Percentiles rank a stretch among this genome's conserved stretches.
phyloP scores from a whole-genome alignment of 148 eudicot species.

The Vaccinium vitisidaea region DNA sequence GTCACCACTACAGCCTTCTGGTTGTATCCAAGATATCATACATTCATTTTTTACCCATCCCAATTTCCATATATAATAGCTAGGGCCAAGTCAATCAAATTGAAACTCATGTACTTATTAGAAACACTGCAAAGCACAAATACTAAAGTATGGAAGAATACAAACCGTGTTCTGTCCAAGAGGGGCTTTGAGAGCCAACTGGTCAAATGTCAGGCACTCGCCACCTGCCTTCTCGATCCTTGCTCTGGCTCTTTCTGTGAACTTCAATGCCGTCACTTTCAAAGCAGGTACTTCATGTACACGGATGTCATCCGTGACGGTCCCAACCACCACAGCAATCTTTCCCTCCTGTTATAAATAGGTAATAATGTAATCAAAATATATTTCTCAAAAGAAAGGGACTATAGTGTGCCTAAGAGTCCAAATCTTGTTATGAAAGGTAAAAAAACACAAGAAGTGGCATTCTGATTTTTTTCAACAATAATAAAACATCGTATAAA shows the following conservation, averaged over 20 bases:
- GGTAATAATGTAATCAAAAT: not conserved
- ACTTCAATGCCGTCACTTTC: slow-evolving; percentile 79
- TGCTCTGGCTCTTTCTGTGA: slow-evolving; percentile 89
- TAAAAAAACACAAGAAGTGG: not conserved
- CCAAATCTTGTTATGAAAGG: not conserved
- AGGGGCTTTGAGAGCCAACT: slow-evolving; percentile 89
- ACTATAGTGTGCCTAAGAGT: too few species aligned
- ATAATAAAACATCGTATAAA: not conserved
- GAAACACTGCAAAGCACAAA: not conserved
- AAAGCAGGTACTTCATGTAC: slow-evolving; percentile 63
- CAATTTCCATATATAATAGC: not conserved
- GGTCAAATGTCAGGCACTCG: slow-evolving; percentile 83
- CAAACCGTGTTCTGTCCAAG: slow-evolving; percentile 98
- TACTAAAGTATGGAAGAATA: not conserved
- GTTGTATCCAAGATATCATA: not conserved
- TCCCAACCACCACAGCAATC: slow-evolving; percentile 74
- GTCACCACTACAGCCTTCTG: not conserved
- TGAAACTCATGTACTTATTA: not conserved
- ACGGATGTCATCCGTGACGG: slow-evolving; percentile 74
- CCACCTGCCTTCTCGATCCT: slow-evolving; percentile 95
- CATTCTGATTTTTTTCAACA: not conserved
- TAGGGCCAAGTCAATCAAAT: not conserved
- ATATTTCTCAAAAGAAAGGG: not conserved
- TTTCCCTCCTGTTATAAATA: slow-evolving; percentile 48
- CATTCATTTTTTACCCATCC: not conserved